Evolutionary conservation across 1,284 basidiomycete genomes (phyloP).

Genomic region (Moniliophthora roreri): DNA sequence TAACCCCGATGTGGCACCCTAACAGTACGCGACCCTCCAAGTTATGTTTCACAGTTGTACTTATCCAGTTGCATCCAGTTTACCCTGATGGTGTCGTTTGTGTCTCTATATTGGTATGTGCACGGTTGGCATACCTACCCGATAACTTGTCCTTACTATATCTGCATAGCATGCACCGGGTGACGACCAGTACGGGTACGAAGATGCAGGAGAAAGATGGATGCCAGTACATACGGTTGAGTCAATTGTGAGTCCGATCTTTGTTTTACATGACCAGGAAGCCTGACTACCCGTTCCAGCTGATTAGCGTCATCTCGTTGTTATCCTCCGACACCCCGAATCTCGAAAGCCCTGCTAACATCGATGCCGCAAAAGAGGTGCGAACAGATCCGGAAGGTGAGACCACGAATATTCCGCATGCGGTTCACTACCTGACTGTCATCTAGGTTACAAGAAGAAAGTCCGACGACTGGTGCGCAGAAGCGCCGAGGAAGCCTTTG

Average conservation of each 20-base stretch:
- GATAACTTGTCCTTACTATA: constrained; percentile 2
- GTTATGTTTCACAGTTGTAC: constrained; percentile 1
- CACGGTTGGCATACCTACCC: background rate
- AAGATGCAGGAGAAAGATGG: constrained; percentile 98
- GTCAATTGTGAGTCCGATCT: constrained; percentile 78
- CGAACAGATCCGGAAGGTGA: constrained; percentile 70
- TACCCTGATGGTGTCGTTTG: constrained; percentile 91
- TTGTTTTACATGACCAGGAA: background rate
- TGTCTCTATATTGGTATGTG: constrained; percentile 90
- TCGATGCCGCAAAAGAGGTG: constrained; percentile 94
- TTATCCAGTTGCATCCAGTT: constrained; percentile 48
- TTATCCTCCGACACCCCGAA: constrained; percentile 92
- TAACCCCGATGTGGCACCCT: constrained; percentile 98
- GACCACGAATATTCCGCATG: constrained; percentile 20
- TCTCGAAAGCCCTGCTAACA: constrained; percentile 94
- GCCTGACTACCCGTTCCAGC: constrained; percentile 43
- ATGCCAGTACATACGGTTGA: constrained; percentile 96
- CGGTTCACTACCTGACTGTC: constrained; percentile 5
- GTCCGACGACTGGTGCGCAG: constrained; percentile 83
- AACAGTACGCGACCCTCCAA: constrained; percentile 68
- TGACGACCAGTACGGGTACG: constrained; percentile 97
- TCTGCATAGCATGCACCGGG: constrained; percentile 83
- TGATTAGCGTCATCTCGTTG: constrained; percentile 95
- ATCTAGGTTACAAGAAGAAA: constrained; percentile 84
- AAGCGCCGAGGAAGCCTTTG: constrained; percentile 85